These are phyloP conservation scores for Malassezia furfur DNA, from an alignment of 1,284 basidiomycete species.

Conservation along the genomic window DNA sequence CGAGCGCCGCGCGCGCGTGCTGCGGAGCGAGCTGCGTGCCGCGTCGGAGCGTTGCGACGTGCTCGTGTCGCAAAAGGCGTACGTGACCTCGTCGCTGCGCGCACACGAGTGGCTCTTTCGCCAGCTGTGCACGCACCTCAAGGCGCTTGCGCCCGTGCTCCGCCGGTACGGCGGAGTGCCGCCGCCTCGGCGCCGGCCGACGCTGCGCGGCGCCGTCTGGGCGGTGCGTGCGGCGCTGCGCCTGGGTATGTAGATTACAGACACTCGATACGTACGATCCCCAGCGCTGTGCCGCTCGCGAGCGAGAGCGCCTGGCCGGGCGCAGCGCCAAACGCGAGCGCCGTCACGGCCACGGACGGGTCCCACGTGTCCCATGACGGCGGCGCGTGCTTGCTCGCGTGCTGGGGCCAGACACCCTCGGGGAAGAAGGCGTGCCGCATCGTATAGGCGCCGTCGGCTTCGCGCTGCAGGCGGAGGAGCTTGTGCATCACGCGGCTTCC, in stretches of 20 bases:
- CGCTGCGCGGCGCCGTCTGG: constrained; percentile 4
- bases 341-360: constrained; percentile 2
- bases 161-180: neutral
- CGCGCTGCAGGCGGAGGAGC: constrained; percentile 9
- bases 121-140: constrained; percentile 4
- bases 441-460: neutral
- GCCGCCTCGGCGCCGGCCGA: neutral
- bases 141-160: neutral
- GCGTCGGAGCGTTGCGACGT: constrained; percentile 1
- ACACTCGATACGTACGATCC: constrained; percentile 13
- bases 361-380: constrained; percentile 7
- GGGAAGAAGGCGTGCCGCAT: constrained; percentile 8
- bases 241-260: constrained; percentile 1
- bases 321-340: constrained; percentile 1
- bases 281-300: constrained; percentile 9
- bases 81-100: constrained; percentile 1
- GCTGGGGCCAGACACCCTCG: constrained; percentile 8
- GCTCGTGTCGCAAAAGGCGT: constrained; percentile 13
- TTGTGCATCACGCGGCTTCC: constrained; percentile 14
- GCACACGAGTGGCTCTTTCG: constrained; percentile 14
- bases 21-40: constrained; percentile 1
- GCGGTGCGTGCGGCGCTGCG: constrained; percentile 4
- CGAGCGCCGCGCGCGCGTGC: neutral
- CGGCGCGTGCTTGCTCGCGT: neutral
- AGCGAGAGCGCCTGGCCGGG: constrained; percentile 3